Percentiles rank a stretch among this genome's conserved stretches.
Conservation (phyloP, 495 filamentous ascomycete species). For the Aspergillus panamensis region DNA sequence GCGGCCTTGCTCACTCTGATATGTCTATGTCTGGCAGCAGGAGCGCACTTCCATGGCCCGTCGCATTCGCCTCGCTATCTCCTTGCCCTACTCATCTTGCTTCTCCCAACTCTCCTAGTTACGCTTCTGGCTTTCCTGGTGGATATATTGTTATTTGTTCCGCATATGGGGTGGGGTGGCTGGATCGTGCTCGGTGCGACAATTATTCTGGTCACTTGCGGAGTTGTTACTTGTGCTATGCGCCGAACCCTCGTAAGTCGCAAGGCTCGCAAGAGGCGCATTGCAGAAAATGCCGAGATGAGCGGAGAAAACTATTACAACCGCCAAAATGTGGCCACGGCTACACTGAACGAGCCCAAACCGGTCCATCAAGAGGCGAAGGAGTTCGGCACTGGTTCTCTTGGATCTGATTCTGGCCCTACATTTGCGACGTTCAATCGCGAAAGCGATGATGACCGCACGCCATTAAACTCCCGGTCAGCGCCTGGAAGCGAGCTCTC, state of each 20-base stretch:
- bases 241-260: slow-evolving; percentile 86
- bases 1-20: slow-evolving; percentile 82
- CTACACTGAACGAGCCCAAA: slow-evolving; percentile 35
- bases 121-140: slow-evolving; percentile 86
- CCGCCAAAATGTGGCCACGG: slow-evolving; percentile 55
- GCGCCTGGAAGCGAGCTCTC: slow-evolving; percentile 31
- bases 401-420: slow-evolving; percentile 55
- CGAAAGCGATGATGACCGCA: slow-evolving; percentile 69
- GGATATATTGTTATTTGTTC: slow-evolving; percentile 94
- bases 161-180: slow-evolving; percentile 89
- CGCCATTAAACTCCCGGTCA: slow-evolving; percentile 71
- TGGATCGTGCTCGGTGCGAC: slow-evolving; percentile 92
- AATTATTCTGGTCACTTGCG: slow-evolving; percentile 77
- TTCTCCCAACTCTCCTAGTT: slow-evolving; percentile 78
- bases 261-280: slow-evolving; percentile 86
- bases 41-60: slow-evolving; percentile 84
- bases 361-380: slow-evolving; percentile 47
- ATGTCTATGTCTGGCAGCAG: slow-evolving; percentile 72
- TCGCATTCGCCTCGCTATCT: slow-evolving; percentile 92
- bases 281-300: slow-evolving; percentile 92
- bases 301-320: slow-evolving; percentile 89
- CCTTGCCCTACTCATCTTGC: slow-evolving; percentile 76
- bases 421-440: slow-evolving; percentile 75
- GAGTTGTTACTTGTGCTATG: slow-evolving; percentile 94
- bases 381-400: slow-evolving; percentile 48